Conservation (phyloP, 768 basidiomycete species). For the Sporobolomyces roseus region DNA sequence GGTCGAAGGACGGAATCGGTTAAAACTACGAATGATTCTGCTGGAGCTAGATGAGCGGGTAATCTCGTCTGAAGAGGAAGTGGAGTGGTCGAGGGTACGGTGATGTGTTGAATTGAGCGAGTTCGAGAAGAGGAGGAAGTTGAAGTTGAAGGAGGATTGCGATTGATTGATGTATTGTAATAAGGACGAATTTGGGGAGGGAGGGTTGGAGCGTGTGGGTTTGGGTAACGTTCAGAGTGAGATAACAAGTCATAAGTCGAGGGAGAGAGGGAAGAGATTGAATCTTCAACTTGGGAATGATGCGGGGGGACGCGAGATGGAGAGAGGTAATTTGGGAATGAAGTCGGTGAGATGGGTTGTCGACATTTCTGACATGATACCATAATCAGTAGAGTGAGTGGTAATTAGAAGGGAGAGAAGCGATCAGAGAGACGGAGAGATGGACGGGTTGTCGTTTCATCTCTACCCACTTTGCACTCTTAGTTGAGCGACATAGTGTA, state of each 20-base stretch:
- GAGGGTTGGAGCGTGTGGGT: constrained; percentile 52
- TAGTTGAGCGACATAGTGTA: too few relatives aligned
- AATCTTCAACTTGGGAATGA: constrained; percentile 64
- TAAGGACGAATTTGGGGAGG: constrained; percentile 20
- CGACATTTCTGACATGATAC: constrained; percentile 32
- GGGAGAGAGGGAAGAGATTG: constrained; percentile 77
- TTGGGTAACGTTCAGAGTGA: constrained; percentile 48
- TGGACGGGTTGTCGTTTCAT: too few relatives aligned
- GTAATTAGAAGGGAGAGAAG: not conserved
- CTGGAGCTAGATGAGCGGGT: constrained; percentile 15
- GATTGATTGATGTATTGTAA: constrained; percentile 12
- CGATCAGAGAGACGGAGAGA: too few relatives aligned
- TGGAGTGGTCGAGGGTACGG: not conserved
- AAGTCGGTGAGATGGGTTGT: constrained; percentile 19
- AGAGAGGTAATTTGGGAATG: constrained; percentile 4
- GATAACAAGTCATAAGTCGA: constrained; percentile 83
- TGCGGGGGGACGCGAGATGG: not conserved
- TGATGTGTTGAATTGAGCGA: constrained; percentile 47
- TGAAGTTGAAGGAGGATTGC: not conserved
- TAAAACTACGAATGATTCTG: constrained; percentile 73
- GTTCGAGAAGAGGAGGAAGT: constrained; percentile 55
- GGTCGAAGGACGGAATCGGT: constrained; percentile 57
- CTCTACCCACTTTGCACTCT: not conserved
- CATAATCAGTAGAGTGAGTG: not conserved
- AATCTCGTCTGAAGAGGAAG: not conserved